These are phyloP conservation scores for Medicago lupulina DNA, from an alignment of 306 rosid species.

Conservation along the genomic window DNA sequence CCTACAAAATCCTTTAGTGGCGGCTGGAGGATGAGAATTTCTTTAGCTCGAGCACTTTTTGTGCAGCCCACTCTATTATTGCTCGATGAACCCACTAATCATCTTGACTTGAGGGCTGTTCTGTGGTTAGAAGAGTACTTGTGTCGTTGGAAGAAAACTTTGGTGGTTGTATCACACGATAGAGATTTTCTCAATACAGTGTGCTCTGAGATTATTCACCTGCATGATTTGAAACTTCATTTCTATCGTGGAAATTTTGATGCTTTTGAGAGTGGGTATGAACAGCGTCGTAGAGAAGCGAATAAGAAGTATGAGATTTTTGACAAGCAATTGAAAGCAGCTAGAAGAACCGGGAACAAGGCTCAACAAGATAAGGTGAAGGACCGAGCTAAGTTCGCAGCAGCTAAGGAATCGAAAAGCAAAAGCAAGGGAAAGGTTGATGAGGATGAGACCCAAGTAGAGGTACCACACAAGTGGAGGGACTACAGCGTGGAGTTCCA, in stretches of 20 bases:
- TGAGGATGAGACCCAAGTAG: slow-evolving; percentile 57
- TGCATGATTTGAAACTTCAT: slow-evolving; percentile 77
- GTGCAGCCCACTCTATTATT: slow-evolving; percentile 74
- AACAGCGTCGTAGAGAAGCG: slow-evolving; percentile 80
- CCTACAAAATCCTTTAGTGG: slow-evolving; percentile 71
- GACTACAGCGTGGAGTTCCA: slow-evolving; percentile 30
- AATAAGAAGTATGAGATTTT: slow-evolving; percentile 61
- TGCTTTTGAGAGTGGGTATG: slow-evolving; percentile 77
- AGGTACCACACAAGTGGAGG: slow-evolving; percentile 47
- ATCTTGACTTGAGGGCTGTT: slow-evolving; percentile 81
- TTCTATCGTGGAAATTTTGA: slow-evolving; percentile 80
- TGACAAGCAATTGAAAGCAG: slow-evolving; percentile 34
- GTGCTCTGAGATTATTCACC: slow-evolving; percentile 72
- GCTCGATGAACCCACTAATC: slow-evolving; percentile 76
- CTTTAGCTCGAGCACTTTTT: slow-evolving; percentile 78
- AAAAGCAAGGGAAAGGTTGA: slow-evolving; percentile 67
- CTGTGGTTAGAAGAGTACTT: slow-evolving; percentile 83
- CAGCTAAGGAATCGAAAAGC: slow-evolving; percentile 27
- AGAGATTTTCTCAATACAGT: slow-evolving; percentile 78
- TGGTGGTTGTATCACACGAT: slow-evolving; percentile 78
- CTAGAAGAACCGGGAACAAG: slow-evolving; percentile 39
- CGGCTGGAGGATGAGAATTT: slow-evolving; percentile 79
- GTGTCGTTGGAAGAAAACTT: slow-evolving; percentile 78
- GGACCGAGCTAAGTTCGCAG: slow-evolving; percentile 32
- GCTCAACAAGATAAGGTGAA: slow-evolving; percentile 60